Percentiles rank a stretch among this genome's conserved stretches.
These are phyloP conservation scores for Russula sp. DNA, from an alignment of 768 basidiomycete genomes.

Conservation along the genomic window DNA sequence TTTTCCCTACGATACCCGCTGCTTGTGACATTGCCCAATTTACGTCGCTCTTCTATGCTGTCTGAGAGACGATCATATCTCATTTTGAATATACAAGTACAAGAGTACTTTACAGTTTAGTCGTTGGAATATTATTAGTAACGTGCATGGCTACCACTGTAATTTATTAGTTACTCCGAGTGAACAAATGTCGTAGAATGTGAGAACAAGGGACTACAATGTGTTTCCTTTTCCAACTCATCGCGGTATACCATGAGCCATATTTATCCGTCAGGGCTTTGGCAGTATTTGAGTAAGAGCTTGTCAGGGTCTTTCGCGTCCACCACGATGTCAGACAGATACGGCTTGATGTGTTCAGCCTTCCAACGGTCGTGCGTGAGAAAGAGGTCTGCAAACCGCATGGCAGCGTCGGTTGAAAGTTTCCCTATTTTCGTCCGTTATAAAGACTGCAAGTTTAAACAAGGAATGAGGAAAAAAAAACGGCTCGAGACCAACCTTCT, in stretches of 20 bases:
- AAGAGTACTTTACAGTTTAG: too few species aligned
- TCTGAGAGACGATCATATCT: too few species aligned
- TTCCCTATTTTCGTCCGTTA: too few species aligned
- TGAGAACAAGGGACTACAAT: not conserved
- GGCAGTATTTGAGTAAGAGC: constrained; percentile 80
- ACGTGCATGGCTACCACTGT: too few species aligned
- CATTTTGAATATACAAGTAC: too few species aligned
- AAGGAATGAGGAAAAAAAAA: not conserved
- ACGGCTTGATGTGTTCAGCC: constrained; percentile 75
- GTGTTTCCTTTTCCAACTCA: constrained; percentile 34
- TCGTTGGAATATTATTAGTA: too few species aligned
- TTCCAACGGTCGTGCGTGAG: constrained; percentile 73
- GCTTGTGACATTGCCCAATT: too few species aligned
- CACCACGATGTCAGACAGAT: constrained; percentile 76
- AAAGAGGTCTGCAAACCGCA: constrained; percentile 88
- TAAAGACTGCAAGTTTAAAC: too few species aligned
- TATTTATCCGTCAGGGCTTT: constrained; percentile 67
- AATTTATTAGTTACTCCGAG: too few species aligned
- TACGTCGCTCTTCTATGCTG: too few species aligned
- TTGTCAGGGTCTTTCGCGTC: constrained; percentile 85
- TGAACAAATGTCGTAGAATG: too few species aligned
- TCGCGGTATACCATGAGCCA: constrained; percentile 67
- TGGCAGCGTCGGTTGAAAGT: constrained; percentile 73
- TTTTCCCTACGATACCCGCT: too few species aligned
- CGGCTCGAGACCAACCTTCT: constrained; percentile 45